These are phyloP conservation scores for Candida sanyaensis DNA, from an alignment of 1,139 yeast species.

Conservation along the genomic window DNA sequence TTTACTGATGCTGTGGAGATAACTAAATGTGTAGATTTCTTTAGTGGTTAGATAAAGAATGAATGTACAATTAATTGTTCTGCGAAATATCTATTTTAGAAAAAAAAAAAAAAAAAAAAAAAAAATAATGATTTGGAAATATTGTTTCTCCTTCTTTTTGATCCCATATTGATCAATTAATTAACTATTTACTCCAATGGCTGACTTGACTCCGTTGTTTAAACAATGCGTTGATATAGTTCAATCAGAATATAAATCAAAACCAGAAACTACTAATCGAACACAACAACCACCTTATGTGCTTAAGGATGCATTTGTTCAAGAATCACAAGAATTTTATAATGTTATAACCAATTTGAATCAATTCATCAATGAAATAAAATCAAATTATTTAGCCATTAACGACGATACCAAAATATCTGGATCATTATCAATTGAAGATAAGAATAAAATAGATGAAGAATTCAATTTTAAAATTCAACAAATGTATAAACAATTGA, in stretches of 20 bases:
- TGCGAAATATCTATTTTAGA: too few species aligned
- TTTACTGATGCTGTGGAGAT: slow-evolving; percentile 33
- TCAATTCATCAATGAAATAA: slow-evolving; percentile 39
- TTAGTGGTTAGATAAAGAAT: slow-evolving; percentile 18
- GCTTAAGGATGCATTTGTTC: slow-evolving; percentile 51
- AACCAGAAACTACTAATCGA: slow-evolving; percentile 1
- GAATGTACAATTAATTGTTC: neutral
- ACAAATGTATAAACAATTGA: slow-evolving; percentile 51
- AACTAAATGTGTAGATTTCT: slow-evolving; percentile 26
- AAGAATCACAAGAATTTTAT: slow-evolving; percentile 51
- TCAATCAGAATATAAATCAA: slow-evolving; percentile 26
- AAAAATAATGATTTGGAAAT: too few species aligned
- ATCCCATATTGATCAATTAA: neutral
- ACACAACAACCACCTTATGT: slow-evolving; percentile 14
- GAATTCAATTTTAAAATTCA: slow-evolving; percentile 54
- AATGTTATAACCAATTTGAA: slow-evolving; percentile 39
- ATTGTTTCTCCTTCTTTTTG: too few species aligned
- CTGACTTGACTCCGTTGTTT: slow-evolving; percentile 56
- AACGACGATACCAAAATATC: slow-evolving; percentile 25
- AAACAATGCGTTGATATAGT: slow-evolving; percentile 49
- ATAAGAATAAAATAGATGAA: slow-evolving; percentile 57
- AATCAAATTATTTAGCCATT: slow-evolving; percentile 45
- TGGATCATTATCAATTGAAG: slow-evolving; percentile 36
- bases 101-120: too few species aligned
- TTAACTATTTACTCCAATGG: slow-evolving; percentile 30